Conservation (phyloP, 371 early-diverging fungal species). For the Funneliformis caledonium region DNA sequence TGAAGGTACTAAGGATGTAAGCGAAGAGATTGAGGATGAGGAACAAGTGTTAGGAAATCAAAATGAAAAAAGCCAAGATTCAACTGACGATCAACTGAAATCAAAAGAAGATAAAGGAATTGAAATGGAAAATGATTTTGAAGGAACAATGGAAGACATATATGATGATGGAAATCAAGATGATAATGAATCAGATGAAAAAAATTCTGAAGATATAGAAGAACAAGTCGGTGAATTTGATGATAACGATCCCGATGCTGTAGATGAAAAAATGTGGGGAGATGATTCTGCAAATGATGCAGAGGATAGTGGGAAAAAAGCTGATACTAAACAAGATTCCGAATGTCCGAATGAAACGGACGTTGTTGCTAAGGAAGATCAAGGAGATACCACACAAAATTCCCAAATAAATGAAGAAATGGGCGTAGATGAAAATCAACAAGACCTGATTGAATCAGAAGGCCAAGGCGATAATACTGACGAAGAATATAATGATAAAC, state of each 20-base stretch:
- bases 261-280: constrained; percentile 98
- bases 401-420: constrained; percentile 54
- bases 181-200: constrained; percentile 57
- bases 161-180: constrained; percentile 64
- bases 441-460: constrained; percentile 37
- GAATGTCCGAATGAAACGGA: constrained; percentile 63
- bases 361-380: constrained; percentile 71
- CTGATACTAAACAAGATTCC: constrained; percentile 59
- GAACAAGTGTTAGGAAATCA: constrained; percentile 91
- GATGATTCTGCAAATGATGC: constrained; percentile 82
- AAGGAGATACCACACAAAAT: constrained; percentile 50
- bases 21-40: constrained; percentile 95
- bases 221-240: constrained; percentile 94
- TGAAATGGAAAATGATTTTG: constrained; percentile 96
- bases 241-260: constrained; percentile 83
- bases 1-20: constrained; percentile 93
- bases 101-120: constrained; percentile 91
- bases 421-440: constrained; percentile 49
- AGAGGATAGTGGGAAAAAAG: constrained; percentile 67
- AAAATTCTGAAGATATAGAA: constrained; percentile 70
- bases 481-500: constrained; percentile 56
- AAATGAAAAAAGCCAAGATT: constrained; percentile 57
- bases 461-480: constrained; percentile 53
- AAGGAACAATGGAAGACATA: constrained; percentile 90
- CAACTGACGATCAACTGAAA: constrained; percentile 55